Conservation (phyloP, 352 stramenopile species). For the Thraustotheca clavata region DNA sequence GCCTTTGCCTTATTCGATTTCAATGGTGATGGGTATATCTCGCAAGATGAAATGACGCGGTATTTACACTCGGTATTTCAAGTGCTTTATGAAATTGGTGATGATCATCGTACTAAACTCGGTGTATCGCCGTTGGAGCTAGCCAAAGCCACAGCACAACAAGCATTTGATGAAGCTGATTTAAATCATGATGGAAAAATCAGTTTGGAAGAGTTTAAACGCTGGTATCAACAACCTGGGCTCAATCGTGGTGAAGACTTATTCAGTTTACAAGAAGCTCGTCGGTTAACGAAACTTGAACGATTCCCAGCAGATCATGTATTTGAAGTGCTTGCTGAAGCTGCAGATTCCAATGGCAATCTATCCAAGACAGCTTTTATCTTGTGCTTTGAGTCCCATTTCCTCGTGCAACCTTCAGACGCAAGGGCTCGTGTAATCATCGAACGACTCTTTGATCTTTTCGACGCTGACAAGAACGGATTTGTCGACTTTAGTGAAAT, state of each 20-base stretch:
- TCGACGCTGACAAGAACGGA: conserved; percentile 26
- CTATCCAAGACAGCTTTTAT: conserved; percentile 22
- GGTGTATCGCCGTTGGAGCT: conserved; percentile 21
- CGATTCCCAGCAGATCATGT: conserved; percentile 18
- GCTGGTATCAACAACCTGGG: conserved; percentile 29
- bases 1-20: conserved; percentile 29
- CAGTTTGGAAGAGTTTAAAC: conserved; percentile 26
- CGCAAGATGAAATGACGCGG: conserved; percentile 25
- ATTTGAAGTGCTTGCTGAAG: conserved; percentile 24
- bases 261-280: conserved; percentile 17
- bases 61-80: conserved; percentile 23
- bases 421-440: conserved; percentile 12
- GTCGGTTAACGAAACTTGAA: conserved; percentile 11
- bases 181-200: conserved; percentile 25
- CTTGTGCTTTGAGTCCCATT: conserved; percentile 20
- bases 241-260: conserved; percentile 41
- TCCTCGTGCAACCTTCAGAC: neutral
- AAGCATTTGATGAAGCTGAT: conserved; percentile 27
- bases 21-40: conserved; percentile 28
- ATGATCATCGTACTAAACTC: neutral
- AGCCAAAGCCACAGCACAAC: conserved; percentile 22
- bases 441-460: conserved; percentile 24
- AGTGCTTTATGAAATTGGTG: conserved; percentile 22
- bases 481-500: conserved; percentile 27
- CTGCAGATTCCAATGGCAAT: conserved; percentile 20